Evolutionary conservation across 2,329 filamentous ascomycete species (phyloP).

Genomic region (Sphaerulina vaccinii): DNA sequence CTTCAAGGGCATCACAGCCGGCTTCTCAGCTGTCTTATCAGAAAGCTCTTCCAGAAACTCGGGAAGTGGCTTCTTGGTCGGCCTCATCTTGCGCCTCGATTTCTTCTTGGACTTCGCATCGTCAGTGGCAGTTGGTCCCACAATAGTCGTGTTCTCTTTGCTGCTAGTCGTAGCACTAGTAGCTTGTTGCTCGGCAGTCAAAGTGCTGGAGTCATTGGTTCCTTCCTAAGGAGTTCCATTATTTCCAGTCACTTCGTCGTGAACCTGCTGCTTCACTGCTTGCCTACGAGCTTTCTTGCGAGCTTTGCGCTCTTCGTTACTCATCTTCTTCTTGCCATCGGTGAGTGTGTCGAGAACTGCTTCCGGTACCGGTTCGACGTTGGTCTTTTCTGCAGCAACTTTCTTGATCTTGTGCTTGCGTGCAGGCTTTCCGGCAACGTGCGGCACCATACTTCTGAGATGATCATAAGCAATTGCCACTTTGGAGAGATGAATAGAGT

Average conservation of each 20-base stretch:
- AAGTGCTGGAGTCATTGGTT: background rate
- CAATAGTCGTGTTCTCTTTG: background rate
- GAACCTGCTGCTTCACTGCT: background rate
- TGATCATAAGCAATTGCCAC: background rate
- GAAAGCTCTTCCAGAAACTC: too few relatives aligned
- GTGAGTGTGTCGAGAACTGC: background rate
- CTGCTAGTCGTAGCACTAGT: background rate
- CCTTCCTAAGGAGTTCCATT: background rate
- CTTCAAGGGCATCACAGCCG: too few relatives aligned
- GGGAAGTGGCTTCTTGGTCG: too few relatives aligned
- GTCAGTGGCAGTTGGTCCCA: background rate
- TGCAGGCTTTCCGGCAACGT: slow-evolving; percentile 2
- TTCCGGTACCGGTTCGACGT: background rate
- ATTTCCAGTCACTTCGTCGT: background rate
- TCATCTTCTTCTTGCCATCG: background rate
- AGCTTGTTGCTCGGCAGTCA: background rate
- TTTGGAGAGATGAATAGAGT: background rate
- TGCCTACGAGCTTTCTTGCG: background rate
- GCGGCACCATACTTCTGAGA: background rate
- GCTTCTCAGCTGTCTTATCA: too few relatives aligned
- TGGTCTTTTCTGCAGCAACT: background rate
- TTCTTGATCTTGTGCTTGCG: background rate
- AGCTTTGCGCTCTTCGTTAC: background rate
- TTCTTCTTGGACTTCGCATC: background rate
- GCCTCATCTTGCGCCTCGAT: too few relatives aligned